phyloP scores from a whole-genome alignment of 305 asterid genomes.

The Stenogyne calaminthoides region DNA sequence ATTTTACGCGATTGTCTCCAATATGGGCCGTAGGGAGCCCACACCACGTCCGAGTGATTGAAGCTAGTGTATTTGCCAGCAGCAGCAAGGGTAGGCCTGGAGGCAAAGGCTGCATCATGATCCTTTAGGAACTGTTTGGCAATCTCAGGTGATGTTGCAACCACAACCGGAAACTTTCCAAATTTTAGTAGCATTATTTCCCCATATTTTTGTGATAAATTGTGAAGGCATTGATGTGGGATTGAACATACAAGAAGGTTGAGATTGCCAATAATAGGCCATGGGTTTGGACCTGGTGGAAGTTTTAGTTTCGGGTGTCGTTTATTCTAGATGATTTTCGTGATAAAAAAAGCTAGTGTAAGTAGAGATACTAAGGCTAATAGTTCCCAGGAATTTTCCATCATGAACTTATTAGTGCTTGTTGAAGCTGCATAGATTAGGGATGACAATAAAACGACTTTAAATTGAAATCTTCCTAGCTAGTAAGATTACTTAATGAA shows the following conservation, averaged over 20 bases:
- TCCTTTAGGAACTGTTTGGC: slow-evolving; percentile 43
- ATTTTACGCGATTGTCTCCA: slow-evolving; percentile 40
- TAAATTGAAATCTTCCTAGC: too few species aligned
- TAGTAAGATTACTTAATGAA: too few species aligned
- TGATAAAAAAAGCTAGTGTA: slow-evolving; percentile 18
- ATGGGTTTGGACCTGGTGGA: slow-evolving; percentile 44
- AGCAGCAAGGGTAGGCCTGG: slow-evolving; percentile 45
- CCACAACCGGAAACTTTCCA: slow-evolving; percentile 38
- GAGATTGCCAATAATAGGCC: slow-evolving; percentile 46
- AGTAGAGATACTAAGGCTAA: slow-evolving; percentile 9
- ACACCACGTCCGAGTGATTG: slow-evolving; percentile 29
- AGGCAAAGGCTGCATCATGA: slow-evolving; percentile 45
- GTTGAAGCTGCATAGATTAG: too few species aligned
- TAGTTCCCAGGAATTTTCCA: not conserved
- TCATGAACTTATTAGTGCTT: too few species aligned
- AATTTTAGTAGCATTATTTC: slow-evolving; percentile 40
- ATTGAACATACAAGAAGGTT: slow-evolving; percentile 36
- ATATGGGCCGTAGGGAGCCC: slow-evolving; percentile 48
- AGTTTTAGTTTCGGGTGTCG: not conserved
- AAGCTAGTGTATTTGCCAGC: slow-evolving; percentile 36
- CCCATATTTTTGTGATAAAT: not conserved
- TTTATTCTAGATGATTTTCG: not conserved
- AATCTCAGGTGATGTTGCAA: slow-evolving; percentile 52
- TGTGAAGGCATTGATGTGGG: slow-evolving; percentile 38
- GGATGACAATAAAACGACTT: too few species aligned